Evolutionary conservation across 805 yeast genomes (phyloP).

Genomic region (Metschnikowia bowlesiae): DNA sequence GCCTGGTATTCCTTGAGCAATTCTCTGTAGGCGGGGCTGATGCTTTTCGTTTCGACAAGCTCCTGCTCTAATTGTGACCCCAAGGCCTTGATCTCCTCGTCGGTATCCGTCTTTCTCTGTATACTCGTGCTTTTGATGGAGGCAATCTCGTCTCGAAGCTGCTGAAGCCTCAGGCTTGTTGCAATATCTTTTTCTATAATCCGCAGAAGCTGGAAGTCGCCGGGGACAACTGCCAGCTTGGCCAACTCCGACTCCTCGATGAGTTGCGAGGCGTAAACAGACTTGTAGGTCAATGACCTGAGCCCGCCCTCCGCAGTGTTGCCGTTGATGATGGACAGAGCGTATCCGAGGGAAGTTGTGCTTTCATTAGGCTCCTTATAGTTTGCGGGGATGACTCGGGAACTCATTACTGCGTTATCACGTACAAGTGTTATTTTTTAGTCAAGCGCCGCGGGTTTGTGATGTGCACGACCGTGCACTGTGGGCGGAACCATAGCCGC

Average conservation of each 20-base stretch:
- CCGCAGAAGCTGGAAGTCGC: constrained; percentile 11
- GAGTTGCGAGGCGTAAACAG: constrained; percentile 32
- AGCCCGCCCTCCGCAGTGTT: constrained; percentile 40
- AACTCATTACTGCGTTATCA: background rate
- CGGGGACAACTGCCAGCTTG: constrained; percentile 23
- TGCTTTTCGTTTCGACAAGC: constrained; percentile 7
- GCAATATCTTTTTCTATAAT: constrained; percentile 19
- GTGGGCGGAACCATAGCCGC: too few species aligned
- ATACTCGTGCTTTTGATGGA: background rate
- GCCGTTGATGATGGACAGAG: constrained; percentile 38
- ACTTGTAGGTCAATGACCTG: constrained; percentile 37
- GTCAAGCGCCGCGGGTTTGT: background rate
- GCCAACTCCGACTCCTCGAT: constrained; percentile 35
- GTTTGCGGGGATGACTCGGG: constrained; percentile 8
- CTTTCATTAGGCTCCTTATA: constrained; percentile 19
- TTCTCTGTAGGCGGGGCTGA: constrained; percentile 3
- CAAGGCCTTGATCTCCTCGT: constrained; percentile 8
- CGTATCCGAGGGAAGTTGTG: constrained; percentile 21
- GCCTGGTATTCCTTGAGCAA: background rate
- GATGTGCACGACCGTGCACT: background rate
- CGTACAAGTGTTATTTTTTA: background rate
- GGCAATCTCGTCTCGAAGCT: constrained; percentile 23
- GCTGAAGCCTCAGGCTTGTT: constrained; percentile 13
- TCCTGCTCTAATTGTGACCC: constrained; percentile 12
- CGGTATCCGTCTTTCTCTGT: background rate